Evolutionary conservation across 176 grass and related monocot genomes (phyloP), one percentile per base, ranked within the genome.

Genomic region (Carex scoparia): DNA sequence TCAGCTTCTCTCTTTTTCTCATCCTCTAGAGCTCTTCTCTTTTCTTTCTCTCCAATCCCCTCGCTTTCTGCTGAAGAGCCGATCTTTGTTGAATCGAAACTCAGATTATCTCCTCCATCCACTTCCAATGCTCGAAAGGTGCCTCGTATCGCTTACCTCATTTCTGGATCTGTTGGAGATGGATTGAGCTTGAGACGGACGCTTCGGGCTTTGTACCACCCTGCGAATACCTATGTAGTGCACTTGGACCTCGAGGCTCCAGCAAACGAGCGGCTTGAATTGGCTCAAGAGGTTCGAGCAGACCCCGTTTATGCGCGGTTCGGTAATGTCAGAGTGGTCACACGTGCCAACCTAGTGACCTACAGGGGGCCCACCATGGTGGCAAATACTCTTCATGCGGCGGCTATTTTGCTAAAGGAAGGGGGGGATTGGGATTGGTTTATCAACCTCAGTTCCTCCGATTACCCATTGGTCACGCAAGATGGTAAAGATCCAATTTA

Each of bases 321-420:
- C 75, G 61, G 87, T 12, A 97, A 97, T 84, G 92, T 97, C 65
- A 88, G 14, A 87, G 88, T 94, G 70, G 85, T 97, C 68, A 89
- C 92, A n/a, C 88, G 86, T 51, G 94, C 92, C 5, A 97, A 97
- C 84, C 90, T 97, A 2, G 92, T 97, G 58, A 97, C 94, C 80
- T 97, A 97, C 84, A 87, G 94, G 6, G 91, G 94, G 0, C 94
- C 91, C 61, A 97, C 94, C 82, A 97, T 97, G 94, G 92, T 97
- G 1, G 92, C 94, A 4, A 97, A 94, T 89, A 97, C 94, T 61
- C 94, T 97, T 79, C 94, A 97, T 81, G 94, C 94, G 10, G 92
- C 90, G 0, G 92, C 94, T 10, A 90, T 97, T 82, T 89, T 97
- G 46, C 90, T 97, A 3, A 87, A 86, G 15, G 90, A 97, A 32